These are phyloP conservation scores for Tremella yokohamensis DNA, from an alignment of 768 basidiomycete species.

Conservation along the genomic window DNA sequence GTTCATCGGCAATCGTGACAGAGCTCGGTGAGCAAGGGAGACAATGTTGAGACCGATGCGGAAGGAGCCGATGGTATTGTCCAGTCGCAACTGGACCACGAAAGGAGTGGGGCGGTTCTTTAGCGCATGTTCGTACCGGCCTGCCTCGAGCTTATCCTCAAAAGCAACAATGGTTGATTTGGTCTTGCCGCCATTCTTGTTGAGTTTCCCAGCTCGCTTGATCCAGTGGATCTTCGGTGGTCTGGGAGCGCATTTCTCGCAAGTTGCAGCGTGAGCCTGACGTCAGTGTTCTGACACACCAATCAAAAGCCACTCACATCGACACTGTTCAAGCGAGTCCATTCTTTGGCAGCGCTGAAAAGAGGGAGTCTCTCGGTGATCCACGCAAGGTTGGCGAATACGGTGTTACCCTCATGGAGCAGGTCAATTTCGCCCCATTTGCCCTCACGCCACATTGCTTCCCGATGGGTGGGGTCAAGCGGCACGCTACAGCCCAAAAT, in stretches of 20 bases:
- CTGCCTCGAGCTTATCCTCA: conserved; percentile 82
- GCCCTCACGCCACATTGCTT: conserved; percentile 72
- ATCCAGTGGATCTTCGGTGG: conserved; percentile 75
- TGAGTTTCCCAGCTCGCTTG: conserved; percentile 49
- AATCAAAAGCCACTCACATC: conserved; percentile 46
- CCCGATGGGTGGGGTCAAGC: conserved; percentile 63
- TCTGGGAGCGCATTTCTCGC: conserved; percentile 76
- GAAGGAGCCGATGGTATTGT: conserved; percentile 64
- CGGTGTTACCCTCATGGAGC: conserved; percentile 69
- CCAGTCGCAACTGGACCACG: conserved; percentile 66
- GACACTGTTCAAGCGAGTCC: conserved; percentile 61
- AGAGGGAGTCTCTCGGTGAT: conserved; percentile 75
- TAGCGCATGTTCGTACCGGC: conserved; percentile 79
- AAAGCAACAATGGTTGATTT: conserved; percentile 63
- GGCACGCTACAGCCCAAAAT: conserved; percentile 73
- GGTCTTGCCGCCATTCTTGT: conserved; percentile 50
- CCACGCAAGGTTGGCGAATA: conserved; percentile 81
- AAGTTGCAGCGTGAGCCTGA: conserved; percentile 52
- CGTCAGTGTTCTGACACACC: not conserved
- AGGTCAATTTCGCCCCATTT: conserved; percentile 79
- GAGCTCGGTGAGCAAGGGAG: conserved; percentile 79
- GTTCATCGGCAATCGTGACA: conserved; percentile 68
- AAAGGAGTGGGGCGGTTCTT: conserved; percentile 83
- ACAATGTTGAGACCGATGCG: conserved; percentile 83
- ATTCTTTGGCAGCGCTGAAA: conserved; percentile 65